These are phyloP conservation scores for Podila epicladia DNA, from an alignment of 192 early-diverging fungal species.

Conservation along the genomic window DNA sequence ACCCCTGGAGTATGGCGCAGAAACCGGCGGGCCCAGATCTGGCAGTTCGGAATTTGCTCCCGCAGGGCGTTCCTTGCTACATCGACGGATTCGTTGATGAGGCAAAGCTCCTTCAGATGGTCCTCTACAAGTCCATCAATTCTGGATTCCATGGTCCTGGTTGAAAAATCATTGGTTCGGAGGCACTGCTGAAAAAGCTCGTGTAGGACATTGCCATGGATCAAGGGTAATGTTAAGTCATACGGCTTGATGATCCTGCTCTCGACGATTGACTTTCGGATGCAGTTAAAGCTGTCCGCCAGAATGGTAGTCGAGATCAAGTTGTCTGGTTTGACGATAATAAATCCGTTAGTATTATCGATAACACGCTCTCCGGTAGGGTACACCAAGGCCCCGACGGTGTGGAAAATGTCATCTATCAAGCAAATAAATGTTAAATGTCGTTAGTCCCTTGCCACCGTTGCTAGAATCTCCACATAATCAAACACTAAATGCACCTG, in stretches of 20 bases:
- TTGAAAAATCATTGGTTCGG: slow-evolving; percentile 66
- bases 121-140: slow-evolving; percentile 62
- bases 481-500: slow-evolving; percentile 3
- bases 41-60: slow-evolving; percentile 62
- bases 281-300: slow-evolving; percentile 79
- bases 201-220: slow-evolving; percentile 88
- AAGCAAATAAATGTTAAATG: no score
- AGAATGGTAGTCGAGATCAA: slow-evolving; percentile 82
- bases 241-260: slow-evolving; percentile 61
- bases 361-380: slow-evolving; percentile 55
- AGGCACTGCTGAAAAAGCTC: slow-evolving; percentile 80
- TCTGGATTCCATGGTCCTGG: slow-evolving; percentile 48
- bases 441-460: no score
- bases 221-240: slow-evolving; percentile 60
- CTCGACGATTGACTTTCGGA: slow-evolving; percentile 81
- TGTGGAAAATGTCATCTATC: slow-evolving; percentile 74
- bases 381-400: slow-evolving; percentile 50
- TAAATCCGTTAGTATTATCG: slow-evolving; percentile 64
- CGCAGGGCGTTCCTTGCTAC: slow-evolving; percentile 56
- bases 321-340: slow-evolving; percentile 85
- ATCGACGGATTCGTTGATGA: slow-evolving; percentile 70
- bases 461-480: no score
- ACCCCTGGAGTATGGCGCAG: slow-evolving; percentile 33
- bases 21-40: slow-evolving; percentile 58
- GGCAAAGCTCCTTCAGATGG: slow-evolving; percentile 76